These are phyloP conservation scores for Aspergillus heteromorphus DNA, from an alignment of 495 filamentous ascomycete genomes.

Conservation along the genomic window DNA sequence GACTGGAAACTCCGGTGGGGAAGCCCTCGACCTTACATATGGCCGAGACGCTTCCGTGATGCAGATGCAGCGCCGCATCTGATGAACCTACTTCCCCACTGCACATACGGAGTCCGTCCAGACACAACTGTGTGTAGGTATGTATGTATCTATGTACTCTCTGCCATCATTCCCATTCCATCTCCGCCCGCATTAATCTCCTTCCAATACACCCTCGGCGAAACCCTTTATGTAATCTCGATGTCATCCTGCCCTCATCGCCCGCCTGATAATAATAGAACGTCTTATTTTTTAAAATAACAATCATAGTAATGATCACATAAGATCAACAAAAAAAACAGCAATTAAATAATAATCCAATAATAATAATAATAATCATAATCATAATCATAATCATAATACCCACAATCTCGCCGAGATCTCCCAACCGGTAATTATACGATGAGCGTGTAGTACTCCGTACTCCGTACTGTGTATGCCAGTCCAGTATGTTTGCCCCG, in stretches of 20 bases:
- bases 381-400: background rate
- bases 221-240: conserved; percentile 2
- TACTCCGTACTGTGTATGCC: too few relatives aligned
- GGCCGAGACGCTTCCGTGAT: too few relatives aligned
- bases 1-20: too few relatives aligned
- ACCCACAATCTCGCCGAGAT: background rate
- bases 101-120: background rate
- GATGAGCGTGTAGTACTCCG: background rate
- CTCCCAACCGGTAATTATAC: background rate
- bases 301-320: background rate
- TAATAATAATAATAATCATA: too few relatives aligned
- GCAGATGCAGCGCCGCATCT: background rate
- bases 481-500: background rate
- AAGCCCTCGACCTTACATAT: too few relatives aligned
- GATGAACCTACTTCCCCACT: background rate
- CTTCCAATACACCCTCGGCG: too few relatives aligned
- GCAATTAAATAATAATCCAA: too few relatives aligned
- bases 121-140: too few relatives aligned
- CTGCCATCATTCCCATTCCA: background rate
- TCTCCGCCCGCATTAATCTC: background rate
- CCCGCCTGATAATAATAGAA: background rate
- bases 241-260: conserved; percentile 2
- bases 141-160: too few relatives aligned
- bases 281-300: background rate
- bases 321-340: too few relatives aligned